Evolutionary conservation across 768 basidiomycete genomes (phyloP).

Genomic region (Panaeolus papilionaceus): DNA sequence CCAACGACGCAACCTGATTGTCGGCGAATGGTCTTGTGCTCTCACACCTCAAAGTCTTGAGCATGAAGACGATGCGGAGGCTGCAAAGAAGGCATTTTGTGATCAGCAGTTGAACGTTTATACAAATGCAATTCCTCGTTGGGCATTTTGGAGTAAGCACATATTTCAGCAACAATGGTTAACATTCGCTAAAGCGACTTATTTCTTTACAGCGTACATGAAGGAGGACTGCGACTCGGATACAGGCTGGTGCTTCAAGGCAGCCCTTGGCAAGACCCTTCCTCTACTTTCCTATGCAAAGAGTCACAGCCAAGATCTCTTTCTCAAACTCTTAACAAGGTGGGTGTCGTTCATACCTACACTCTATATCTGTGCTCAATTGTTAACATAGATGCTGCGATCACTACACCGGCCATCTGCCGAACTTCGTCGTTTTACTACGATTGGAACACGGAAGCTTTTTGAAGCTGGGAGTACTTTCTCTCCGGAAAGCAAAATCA

Average conservation of each 20-base stretch:
- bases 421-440: conserved; percentile 32
- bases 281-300: conserved; percentile 63
- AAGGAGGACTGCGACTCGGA: conserved; percentile 67
- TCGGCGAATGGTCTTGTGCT: conserved; percentile 87
- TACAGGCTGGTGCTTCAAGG: conserved; percentile 73
- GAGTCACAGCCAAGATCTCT: conserved; percentile 19
- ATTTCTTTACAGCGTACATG: conserved; percentile 51
- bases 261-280: conserved; percentile 60
- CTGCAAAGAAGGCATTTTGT: conserved; percentile 59
- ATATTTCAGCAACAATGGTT: background rate
- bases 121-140: conserved; percentile 60
- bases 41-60: conserved; percentile 66
- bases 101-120: conserved; percentile 65
- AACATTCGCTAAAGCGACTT: background rate
- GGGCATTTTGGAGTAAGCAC: conserved; percentile 72
- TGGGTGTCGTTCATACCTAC: background rate
- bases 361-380: background rate
- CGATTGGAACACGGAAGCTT: conserved; percentile 30
- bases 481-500: conserved; percentile 25
- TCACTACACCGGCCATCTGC: background rate
- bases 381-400: background rate
- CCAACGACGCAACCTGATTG: conserved; percentile 58
- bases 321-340: conserved; percentile 11
- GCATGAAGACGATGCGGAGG: conserved; percentile 48
- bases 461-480: conserved; percentile 15